Evolutionary conservation across 345 rosid species (phyloP).

Genomic region (Hibiscus syriacus): DNA sequence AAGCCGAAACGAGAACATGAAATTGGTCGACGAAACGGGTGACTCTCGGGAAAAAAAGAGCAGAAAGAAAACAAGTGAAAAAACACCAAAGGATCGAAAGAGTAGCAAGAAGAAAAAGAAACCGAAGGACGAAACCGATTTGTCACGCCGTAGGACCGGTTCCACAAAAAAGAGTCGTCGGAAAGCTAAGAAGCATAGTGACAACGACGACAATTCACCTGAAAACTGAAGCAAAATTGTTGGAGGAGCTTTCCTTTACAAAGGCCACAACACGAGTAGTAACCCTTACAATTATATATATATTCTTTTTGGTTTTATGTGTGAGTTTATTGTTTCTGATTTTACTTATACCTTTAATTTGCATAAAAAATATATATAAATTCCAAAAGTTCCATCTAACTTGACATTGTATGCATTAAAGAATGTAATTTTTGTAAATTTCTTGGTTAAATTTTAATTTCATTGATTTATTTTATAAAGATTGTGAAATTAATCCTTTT

Average conservation of each 20-base stretch:
- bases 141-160: neutral
- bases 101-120: neutral
- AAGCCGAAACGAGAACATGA: too few relatives aligned
- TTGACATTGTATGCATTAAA: neutral
- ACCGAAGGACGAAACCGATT: neutral
- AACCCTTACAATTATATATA: too few relatives aligned
- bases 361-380: too few relatives aligned
- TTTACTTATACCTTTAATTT: neutral
- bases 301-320: too few relatives aligned
- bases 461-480: too few relatives aligned
- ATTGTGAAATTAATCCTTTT: too few relatives aligned
- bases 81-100: neutral
- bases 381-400: neutral
- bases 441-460: too few relatives aligned
- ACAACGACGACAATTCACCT: neutral
- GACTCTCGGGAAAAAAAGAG: neutral
- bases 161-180: neutral
- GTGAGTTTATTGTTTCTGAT: neutral
- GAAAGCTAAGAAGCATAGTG: neutral
- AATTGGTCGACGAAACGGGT: neutral
- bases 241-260: too few relatives aligned
- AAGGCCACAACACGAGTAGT: too few relatives aligned
- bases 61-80: neutral
- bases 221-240: neutral
- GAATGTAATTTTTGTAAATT: neutral